Conservation (phyloP, 306 rosid genomes). For the Lathyrus oleraceus region DNA sequence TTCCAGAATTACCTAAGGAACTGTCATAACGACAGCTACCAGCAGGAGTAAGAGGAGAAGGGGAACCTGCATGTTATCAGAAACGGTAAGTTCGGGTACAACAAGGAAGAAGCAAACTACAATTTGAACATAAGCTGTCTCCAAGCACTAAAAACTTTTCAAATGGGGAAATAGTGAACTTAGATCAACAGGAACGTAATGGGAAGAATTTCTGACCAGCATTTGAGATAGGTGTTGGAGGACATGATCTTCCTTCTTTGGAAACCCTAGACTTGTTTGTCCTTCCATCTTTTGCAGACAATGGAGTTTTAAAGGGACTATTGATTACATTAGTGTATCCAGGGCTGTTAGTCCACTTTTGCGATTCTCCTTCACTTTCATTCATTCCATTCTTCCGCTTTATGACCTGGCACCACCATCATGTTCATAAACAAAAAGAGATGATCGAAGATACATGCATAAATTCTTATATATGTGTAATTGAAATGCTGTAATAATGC, state of each 20-base stretch:
- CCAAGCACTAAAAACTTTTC: constrained; percentile 19
- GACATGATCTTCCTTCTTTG: constrained; percentile 65
- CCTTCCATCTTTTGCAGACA: constrained; percentile 82
- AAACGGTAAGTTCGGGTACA: constrained; percentile 21
- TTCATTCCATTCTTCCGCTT: constrained; percentile 58
- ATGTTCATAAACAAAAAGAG: constrained; percentile 17
- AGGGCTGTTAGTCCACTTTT: constrained; percentile 55
- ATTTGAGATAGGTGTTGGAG: constrained; percentile 79
- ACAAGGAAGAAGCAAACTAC: constrained; percentile 18
- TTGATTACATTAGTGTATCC: constrained; percentile 46
- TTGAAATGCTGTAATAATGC: not conserved
- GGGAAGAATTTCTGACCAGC: constrained; percentile 52
- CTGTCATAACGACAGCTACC: constrained; percentile 91
- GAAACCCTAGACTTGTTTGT: constrained; percentile 63
- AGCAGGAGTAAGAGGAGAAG: constrained; percentile 89
- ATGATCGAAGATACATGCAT: constrained; percentile 10
- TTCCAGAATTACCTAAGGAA: constrained; percentile 74
- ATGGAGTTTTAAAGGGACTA: constrained; percentile 76
- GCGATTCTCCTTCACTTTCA: constrained; percentile 52
- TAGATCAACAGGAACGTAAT: constrained; percentile 22
- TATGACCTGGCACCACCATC: constrained; percentile 57
- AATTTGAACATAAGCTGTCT: constrained; percentile 29
- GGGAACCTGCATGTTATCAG: constrained; percentile 62
- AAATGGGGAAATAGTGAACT: constrained; percentile 22
- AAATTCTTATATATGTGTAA: not conserved